These are phyloP conservation scores for Aspergillus sp. DNA, from an alignment of 2,329 filamentous ascomycete species.

Conservation along the genomic window DNA sequence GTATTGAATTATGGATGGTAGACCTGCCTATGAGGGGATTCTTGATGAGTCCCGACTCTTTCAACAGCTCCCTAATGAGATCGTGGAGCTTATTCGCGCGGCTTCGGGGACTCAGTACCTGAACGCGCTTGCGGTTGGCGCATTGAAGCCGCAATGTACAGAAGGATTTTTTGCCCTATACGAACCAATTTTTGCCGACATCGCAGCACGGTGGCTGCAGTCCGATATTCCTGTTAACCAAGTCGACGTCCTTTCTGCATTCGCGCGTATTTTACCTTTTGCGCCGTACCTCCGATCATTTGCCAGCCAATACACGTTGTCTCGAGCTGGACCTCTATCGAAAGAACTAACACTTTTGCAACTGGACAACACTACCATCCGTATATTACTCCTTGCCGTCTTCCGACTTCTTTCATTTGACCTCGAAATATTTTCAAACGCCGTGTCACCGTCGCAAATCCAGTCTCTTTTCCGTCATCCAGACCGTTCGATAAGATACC, in stretches of 20 bases:
- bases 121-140: conserved; percentile 61
- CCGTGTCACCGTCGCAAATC: conserved; percentile 60
- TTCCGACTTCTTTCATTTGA: conserved; percentile 79
- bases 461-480: conserved; percentile 59
- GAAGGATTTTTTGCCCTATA: conserved; percentile 68
- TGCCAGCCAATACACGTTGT: conserved; percentile 47
- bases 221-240: conserved; percentile 28
- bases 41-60: conserved; percentile 47
- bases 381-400: conserved; percentile 55
- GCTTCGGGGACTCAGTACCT: conserved; percentile 61
- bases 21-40: conserved; percentile 43
- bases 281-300: conserved; percentile 72
- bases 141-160: conserved; percentile 64
- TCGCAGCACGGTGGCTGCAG: conserved; percentile 70
- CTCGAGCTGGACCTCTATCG: conserved; percentile 27
- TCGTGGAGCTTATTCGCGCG: conserved; percentile 60
- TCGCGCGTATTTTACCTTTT: conserved; percentile 74
- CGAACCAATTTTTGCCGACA: conserved; percentile 68
- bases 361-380: conserved; percentile 34
- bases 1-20: conserved; percentile 31
- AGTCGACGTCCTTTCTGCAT: conserved; percentile 56
- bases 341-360: conserved; percentile 22
- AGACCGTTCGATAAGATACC: conserved; percentile 61
- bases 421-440: conserved; percentile 56
- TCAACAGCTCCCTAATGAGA: conserved; percentile 60